Evolutionary conservation across 306 rosid species (phyloP), one percentile per base, ranked within the genome.

Genomic region (Vigna nakashimae): DNA sequence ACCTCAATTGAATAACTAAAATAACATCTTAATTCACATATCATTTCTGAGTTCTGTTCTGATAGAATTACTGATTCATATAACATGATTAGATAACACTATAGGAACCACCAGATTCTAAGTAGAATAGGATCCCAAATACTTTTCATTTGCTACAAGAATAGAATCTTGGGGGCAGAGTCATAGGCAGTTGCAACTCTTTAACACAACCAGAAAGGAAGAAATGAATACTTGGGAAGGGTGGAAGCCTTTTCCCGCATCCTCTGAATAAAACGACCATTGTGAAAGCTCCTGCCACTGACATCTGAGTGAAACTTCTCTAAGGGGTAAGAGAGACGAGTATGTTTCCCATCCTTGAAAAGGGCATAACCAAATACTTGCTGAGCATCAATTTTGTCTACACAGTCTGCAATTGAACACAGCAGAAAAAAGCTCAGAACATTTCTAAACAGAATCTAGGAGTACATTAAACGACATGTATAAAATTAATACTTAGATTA

Each of bases 181-280:
- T 26, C 28, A 26, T 26, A 26, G 28, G 3, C 28, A 26, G 28
- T 26, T 26, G 28, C 28, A 0, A 26, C 28, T 26, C 28, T 26
- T 2, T 2, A 26, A 26, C 28, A 26, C 28, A 26, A 26, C 28
- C 28, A 26, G 16, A 73, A 79, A 70, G 68, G 50, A 79, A 73
- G 34, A 73, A 78, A 74, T 20, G 30, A 26, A 52, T 92, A 95
- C 99, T 88, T 95, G 70, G 98, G 88, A 79, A 95, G 91, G 49
- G 96, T 50, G 30, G 92, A 90, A 72, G 98, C 93, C 75, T 95
- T 95, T 82, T 89, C 88, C 38, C 99, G 84, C 99, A 95, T 92
- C 88, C 94, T 88, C 82, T 90, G 98, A 82, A 95, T 92, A 86
- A 95, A 95, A 76, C 99, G 99, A 2, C 99, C 99, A 76, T 95